Evolutionary conservation across 2,329 filamentous ascomycete species (phyloP).

Genomic region (Neofusicoccum cordaticola): DNA sequence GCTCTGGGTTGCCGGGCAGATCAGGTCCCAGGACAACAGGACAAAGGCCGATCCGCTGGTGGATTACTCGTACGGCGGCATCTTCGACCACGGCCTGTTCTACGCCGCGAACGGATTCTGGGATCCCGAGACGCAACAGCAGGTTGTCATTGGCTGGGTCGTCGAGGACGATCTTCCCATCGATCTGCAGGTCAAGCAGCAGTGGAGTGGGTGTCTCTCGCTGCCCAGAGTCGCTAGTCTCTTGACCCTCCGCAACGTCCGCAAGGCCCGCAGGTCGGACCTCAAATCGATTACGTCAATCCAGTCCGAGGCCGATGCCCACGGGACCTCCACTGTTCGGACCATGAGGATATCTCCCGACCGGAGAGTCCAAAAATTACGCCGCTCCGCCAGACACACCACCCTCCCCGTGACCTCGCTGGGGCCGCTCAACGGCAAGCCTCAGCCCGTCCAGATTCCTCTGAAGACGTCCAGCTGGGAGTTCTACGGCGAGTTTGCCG

Average conservation of each 20-base stretch:
- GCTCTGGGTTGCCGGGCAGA: conserved; percentile 46
- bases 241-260: conserved; percentile 38
- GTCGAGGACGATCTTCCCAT: conserved; percentile 51
- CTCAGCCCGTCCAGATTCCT: neutral
- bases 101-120: conserved; percentile 52
- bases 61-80: conserved; percentile 42
- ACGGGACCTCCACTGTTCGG: conserved; percentile 39
- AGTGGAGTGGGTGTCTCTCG: conserved; percentile 51
- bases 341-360: conserved; percentile 36
- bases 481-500: conserved; percentile 22
- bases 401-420: neutral
- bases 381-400: conserved; percentile 30
- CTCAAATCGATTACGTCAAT: conserved; percentile 45
- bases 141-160: conserved; percentile 51
- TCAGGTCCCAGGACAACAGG: conserved; percentile 18
- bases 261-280: conserved; percentile 34
- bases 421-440: neutral
- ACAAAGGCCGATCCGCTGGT: conserved; percentile 19
- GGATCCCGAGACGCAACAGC: conserved; percentile 41
- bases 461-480: conserved; percentile 23
- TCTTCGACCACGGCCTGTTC: conserved; percentile 48
- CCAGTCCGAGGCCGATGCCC: conserved; percentile 18
- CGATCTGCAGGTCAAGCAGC: conserved; percentile 42
- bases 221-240: conserved; percentile 46
- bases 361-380: conserved; percentile 5